Evolutionary conservation across 1,284 basidiomycete species (phyloP), one percentile per base, ranked within the genome.

Genomic region (Malassezia dermatis): DNA sequence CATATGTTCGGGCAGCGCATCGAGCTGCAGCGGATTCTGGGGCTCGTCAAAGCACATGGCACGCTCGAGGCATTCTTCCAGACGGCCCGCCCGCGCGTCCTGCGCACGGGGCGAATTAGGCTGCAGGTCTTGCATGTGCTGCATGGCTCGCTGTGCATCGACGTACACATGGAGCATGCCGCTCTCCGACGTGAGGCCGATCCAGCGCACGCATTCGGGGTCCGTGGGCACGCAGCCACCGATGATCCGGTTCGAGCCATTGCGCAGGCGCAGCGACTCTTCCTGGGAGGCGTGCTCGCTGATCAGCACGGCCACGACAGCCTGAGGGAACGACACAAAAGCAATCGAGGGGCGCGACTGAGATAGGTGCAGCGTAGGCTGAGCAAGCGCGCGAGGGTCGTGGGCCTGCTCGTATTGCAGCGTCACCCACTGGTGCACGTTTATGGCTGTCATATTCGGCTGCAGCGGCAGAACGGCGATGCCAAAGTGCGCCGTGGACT

Each of bases 51-150:
- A 91, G 50, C 89, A 77, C 61, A 93, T 86, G 8, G 86, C 88
- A 71, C 90, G 87, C 51, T 85, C 88, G 80, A 93, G 83, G 32
- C 84, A 86, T 11, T 84, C 84, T 75, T 86, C 86, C 65, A 91
- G 81, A 31, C 88, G 65, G 30, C 68, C 62, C 8, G 75, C 76
- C 34, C 71, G 65, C 35, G 67, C 63, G 4, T 60, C 59, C 46
- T 35, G n/a, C 64, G 62, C 15, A 52, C 34, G 8, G 42, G 44
- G 64, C 65, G 12, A 53, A 21, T 17, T 34, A 26, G 30, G 59
- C 40, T 24, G 51, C 31, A 42, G 31, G 51, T 19, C 56, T 34
- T 4, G 43, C 54, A 59, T 52, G 21, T 61, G 56, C 40, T 53
- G 50, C 56, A 61, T 47, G 21, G 59, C 52, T 53, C 56, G 56